phyloP scores from a whole-genome alignment of 164 flowering plant species.

The Nymphaea thermarum region DNA sequence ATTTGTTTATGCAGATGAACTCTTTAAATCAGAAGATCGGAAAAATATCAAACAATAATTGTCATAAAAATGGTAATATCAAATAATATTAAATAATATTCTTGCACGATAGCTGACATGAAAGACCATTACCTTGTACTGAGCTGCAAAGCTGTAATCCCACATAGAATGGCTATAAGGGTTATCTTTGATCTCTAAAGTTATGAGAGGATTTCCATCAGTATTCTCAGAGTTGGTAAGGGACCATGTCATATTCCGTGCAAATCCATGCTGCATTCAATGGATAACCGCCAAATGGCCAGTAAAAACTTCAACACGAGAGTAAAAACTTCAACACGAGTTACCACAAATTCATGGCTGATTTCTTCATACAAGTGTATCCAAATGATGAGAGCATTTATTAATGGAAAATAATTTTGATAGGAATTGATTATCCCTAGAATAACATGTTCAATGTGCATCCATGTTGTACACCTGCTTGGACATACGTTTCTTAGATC shows the following conservation, averaged over 20 bases:
- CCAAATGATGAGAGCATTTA: too few relatives aligned
- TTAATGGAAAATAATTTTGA: too few relatives aligned
- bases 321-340: neutral
- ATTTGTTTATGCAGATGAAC: neutral
- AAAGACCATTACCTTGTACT: constrained; percentile 44
- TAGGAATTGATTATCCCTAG: too few relatives aligned
- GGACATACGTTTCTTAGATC: too few relatives aligned
- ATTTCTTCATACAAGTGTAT: too few relatives aligned
- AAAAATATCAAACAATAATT: neutral
- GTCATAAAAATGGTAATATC: neutral
- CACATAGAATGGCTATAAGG: constrained; percentile 91
- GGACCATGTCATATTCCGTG: constrained; percentile 86
- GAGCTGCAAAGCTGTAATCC: constrained; percentile 78
- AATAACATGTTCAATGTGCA: too few relatives aligned
- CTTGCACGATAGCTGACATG: neutral
- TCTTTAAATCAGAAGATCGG: neutral
- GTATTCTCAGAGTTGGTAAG: constrained; percentile 47
- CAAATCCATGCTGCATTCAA: constrained; percentile 80
- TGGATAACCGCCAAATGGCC: neutral
- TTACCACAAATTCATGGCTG: neutral
- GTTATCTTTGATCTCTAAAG: constrained; percentile 70
- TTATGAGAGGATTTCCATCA: constrained; percentile 62
- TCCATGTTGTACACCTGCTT: too few relatives aligned
- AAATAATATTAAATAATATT: too few relatives aligned
- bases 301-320: neutral